A percentile compares a stretch with the other conserved stretches of the same genome.
Evolutionary conservation across 2,329 filamentous ascomycete species (phyloP).

Genomic region (Stenocarpella maydis): DNA sequence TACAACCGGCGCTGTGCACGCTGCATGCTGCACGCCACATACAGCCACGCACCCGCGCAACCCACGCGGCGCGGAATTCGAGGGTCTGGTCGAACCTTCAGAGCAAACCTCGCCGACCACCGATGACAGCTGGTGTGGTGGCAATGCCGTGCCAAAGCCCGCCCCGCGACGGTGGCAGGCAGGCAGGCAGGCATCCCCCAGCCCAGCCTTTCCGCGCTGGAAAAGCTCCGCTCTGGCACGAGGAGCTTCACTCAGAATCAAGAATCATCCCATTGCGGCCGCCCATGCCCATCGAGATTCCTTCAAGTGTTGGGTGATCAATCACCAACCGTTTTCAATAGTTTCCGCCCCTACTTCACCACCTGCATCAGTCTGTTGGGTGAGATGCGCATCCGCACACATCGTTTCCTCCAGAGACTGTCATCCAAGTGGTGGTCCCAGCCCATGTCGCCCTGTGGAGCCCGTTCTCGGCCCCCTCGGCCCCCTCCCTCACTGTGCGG

Average conservation of each 20-base stretch:
- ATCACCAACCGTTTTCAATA: conserved; percentile 33
- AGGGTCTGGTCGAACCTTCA: conserved; percentile 29
- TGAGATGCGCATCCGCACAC: conserved; percentile 35
- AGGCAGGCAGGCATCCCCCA: conserved; percentile 10
- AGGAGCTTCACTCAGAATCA: conserved; percentile 21
- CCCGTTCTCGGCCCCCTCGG: conserved; percentile 32
- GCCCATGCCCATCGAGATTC: conserved; percentile 25
- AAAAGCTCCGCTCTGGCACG: conserved; percentile 28
- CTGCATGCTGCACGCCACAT: not conserved
- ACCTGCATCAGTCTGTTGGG: conserved; percentile 34
- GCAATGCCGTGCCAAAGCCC: conserved; percentile 28
- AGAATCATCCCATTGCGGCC: conserved; percentile 22
- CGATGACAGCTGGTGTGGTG: conserved; percentile 27
- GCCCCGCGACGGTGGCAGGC: conserved; percentile 26
- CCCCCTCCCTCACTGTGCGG: conserved; percentile 31
- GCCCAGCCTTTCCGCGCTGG: conserved; percentile 27
- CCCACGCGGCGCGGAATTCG: conserved; percentile 24
- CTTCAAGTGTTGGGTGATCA: conserved; percentile 33
- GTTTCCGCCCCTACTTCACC: conserved; percentile 34
- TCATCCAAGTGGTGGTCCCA: conserved; percentile 31
- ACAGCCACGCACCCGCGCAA: not conserved
- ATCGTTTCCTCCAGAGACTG: conserved; percentile 34
- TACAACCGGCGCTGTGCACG: conserved; percentile 17
- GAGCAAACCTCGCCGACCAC: conserved; percentile 27
- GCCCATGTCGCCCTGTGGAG: conserved; percentile 35